A percentile compares a stretch with the other conserved stretches of the same genome.
These are phyloP conservation scores for Talaromyces atroroseus DNA, from an alignment of 2,329 filamentous ascomycete genomes.

Conservation along the genomic window DNA sequence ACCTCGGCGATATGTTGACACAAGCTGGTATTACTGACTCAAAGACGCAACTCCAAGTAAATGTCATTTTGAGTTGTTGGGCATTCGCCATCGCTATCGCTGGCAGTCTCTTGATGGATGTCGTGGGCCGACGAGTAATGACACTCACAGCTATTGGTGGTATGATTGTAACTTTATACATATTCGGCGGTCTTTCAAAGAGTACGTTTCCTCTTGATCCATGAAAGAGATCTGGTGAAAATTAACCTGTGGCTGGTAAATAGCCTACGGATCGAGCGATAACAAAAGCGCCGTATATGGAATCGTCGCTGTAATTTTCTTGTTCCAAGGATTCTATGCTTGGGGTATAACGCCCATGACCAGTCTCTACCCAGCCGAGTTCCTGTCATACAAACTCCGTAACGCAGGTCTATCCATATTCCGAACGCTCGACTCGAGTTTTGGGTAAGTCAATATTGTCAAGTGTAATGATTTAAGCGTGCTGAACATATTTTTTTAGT, in stretches of 20 bases:
- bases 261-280: conserved; percentile 30
- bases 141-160: not conserved
- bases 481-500: not conserved
- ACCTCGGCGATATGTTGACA: conserved; percentile 25
- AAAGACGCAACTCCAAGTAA: conserved; percentile 16
- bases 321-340: conserved; percentile 30
- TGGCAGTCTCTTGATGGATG: conserved; percentile 6
- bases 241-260: not conserved
- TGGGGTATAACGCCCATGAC: conserved; percentile 33
- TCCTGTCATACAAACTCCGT: conserved; percentile 29
- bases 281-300: conserved; percentile 39
- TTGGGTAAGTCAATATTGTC: conserved; percentile 24
- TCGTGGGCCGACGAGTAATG: conserved; percentile 1
- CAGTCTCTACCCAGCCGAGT: conserved; percentile 29
- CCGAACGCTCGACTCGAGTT: conserved; percentile 22
- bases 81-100: conserved; percentile 4
- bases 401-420: conserved; percentile 27
- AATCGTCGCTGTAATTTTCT: conserved; percentile 32
- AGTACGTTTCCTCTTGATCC: not conserved
- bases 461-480: no score
- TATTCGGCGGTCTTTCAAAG: conserved; percentile 7
- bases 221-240: not conserved
- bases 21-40: conserved; percentile 27
- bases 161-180: conserved; percentile 7
- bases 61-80: conserved; percentile 11